Percentiles rank a stretch among this genome's conserved stretches.
Evolutionary conservation across 441 rosid genomes (phyloP).

Genomic region (Populus hybrid): DNA sequence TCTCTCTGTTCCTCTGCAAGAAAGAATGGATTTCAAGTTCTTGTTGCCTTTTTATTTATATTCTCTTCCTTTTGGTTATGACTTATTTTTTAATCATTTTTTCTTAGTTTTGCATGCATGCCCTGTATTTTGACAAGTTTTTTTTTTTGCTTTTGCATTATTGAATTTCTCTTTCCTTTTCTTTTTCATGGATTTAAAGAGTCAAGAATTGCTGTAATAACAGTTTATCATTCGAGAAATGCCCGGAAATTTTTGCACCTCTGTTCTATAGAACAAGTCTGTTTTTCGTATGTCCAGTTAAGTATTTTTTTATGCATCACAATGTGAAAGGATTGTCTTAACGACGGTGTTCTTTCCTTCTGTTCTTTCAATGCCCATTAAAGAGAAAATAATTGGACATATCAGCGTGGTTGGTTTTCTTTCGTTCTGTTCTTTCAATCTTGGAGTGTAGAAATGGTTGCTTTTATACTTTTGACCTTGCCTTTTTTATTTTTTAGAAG

Average conservation of each 20-base stretch:
- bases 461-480: not conserved
- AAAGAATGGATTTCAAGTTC: not conserved
- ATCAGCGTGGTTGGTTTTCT: no score
- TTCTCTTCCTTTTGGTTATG: not conserved
- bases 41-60: not conserved
- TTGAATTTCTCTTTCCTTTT: not conserved
- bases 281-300: no score
- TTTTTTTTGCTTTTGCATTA: not conserved
- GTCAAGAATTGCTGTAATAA: not conserved
- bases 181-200: not conserved
- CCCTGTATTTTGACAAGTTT: not conserved
- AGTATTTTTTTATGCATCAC: no score
- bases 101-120: not conserved
- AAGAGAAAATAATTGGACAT: no score
- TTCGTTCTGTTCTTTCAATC: not conserved
- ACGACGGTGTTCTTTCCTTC: no score
- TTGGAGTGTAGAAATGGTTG: not conserved
- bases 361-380: no score
- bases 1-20: not conserved
- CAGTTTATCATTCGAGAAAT: not conserved
- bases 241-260: no score
- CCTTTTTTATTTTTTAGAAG: conserved; percentile 10
- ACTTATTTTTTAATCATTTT: not conserved
- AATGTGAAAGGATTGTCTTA: no score
- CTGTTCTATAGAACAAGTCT: no score